Conservation (phyloP, 768 basidiomycete genomes). For the Agaricus blazei region DNA sequence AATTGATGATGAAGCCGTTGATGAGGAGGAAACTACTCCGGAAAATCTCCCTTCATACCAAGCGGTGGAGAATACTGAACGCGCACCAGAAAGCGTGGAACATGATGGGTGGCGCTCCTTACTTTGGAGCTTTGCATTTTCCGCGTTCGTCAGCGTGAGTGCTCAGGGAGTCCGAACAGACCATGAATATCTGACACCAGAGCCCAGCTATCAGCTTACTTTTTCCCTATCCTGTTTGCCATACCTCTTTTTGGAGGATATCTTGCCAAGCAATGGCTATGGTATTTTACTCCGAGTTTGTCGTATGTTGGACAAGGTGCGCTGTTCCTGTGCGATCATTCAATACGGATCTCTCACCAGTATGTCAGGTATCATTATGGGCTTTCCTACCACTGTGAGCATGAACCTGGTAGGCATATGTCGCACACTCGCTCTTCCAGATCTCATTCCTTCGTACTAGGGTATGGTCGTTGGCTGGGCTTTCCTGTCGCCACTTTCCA, state of each 20-base stretch:
- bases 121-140: constrained; percentile 71
- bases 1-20: constrained; percentile 29
- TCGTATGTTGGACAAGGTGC: constrained; percentile 91
- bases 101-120: constrained; percentile 76
- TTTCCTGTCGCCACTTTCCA: constrained; percentile 84
- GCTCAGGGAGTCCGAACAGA: neutral
- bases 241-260: constrained; percentile 82
- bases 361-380: constrained; percentile 87
- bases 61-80: constrained; percentile 22
- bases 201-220: constrained; percentile 73
- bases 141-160: constrained; percentile 71
- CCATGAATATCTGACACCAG: neutral
- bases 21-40: constrained; percentile 12
- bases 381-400: constrained; percentile 86
- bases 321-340: constrained; percentile 8
- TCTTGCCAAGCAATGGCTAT: constrained; percentile 84
- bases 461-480: constrained; percentile 99
- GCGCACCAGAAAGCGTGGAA: constrained; percentile 46
- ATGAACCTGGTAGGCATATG: constrained; percentile 73
- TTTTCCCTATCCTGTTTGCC: constrained; percentile 85
- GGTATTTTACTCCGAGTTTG: constrained; percentile 89
- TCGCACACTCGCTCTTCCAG: neutral
- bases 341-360: neutral
- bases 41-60: neutral
- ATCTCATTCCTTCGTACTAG: constrained; percentile 27